phyloP scores from a whole-genome alignment of 2,329 filamentous ascomycete species.

The Pyrenochaeta sp. region DNA sequence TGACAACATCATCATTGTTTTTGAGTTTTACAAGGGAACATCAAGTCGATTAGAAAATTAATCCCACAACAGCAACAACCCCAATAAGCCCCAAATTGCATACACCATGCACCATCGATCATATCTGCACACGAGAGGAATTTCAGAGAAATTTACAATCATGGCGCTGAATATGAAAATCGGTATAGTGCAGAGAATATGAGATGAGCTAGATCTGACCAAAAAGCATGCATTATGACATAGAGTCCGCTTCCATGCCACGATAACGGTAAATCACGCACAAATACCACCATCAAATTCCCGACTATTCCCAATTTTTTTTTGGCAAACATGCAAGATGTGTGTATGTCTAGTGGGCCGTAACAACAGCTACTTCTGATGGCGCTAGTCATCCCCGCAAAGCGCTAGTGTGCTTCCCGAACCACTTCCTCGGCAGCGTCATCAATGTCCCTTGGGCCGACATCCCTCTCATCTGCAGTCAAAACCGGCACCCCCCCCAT shows the following conservation, averaged over 20 bases:
- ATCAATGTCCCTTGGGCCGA: constrained; percentile 19
- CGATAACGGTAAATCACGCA: no score
- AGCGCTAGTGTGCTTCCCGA: constrained; percentile 17
- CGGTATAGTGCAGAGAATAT: no score
- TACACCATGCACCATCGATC: not conserved
- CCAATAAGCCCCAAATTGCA: not conserved
- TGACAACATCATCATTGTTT: no score
- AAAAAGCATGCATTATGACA: no score
- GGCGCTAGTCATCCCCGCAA: constrained; percentile 21
- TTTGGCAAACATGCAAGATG: no score
- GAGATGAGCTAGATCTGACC: no score
- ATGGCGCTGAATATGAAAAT: no score
- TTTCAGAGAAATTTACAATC: not conserved
- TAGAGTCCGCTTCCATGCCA: no score
- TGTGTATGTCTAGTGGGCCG: no score
- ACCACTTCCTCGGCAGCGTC: constrained; percentile 23
- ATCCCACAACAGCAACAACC: not conserved
- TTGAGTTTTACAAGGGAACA: not conserved
- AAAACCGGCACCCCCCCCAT: no score
- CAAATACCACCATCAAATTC: no score
- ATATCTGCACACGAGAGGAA: not conserved
- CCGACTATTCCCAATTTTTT: no score
- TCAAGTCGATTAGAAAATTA: not conserved
- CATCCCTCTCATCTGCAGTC: not conserved
- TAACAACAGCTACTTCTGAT: not conserved